Percentiles rank a stretch among this genome's conserved stretches.
Evolutionary conservation across 2,329 filamentous ascomycete species (phyloP).

Genomic region (Diaporthe sp.): DNA sequence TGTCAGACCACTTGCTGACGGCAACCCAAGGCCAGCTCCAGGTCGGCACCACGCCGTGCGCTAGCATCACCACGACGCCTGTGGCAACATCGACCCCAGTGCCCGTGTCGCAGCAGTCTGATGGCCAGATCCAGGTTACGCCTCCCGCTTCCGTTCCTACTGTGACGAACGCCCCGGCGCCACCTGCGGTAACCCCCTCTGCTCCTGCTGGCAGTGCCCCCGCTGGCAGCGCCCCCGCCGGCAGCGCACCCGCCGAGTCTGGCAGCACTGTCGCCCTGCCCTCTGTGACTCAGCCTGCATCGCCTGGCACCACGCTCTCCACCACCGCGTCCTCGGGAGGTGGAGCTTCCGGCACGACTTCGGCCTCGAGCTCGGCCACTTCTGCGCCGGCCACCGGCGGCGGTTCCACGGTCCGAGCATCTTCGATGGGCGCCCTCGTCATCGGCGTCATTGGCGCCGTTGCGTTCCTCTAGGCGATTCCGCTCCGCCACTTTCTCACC

Average conservation of each 20-base stretch:
- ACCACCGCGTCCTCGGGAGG: constrained; percentile 45
- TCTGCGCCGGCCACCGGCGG: constrained; percentile 47
- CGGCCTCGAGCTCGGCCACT: constrained; percentile 44
- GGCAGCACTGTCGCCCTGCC: constrained; percentile 41
- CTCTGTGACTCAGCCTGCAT: constrained; percentile 43
- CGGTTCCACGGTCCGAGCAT: constrained; percentile 49
- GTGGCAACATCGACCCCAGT: constrained; percentile 47
- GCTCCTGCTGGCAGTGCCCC: constrained; percentile 37
- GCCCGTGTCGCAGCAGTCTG: constrained; percentile 59
- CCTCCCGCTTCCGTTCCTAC: constrained; percentile 46
- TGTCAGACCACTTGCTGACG: constrained; percentile 18
- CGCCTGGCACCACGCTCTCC: constrained; percentile 42
- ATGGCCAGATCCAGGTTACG: constrained; percentile 65
- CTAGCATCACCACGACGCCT: constrained; percentile 50
- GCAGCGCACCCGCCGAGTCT: constrained; percentile 41
- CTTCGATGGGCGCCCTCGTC: constrained; percentile 53
- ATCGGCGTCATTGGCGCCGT: constrained; percentile 52
- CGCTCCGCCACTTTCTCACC: too few relatives aligned
- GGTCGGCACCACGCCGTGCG: constrained; percentile 61
- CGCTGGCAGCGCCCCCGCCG: constrained; percentile 39
- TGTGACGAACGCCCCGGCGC: constrained; percentile 43
- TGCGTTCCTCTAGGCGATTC: constrained; percentile 51
- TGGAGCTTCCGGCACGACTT: constrained; percentile 39
- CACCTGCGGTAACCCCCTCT: constrained; percentile 40
- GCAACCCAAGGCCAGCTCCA: constrained; percentile 61